Evolutionary conservation across 805 yeast species (phyloP).

Genomic region (Starmera quercuum): DNA sequence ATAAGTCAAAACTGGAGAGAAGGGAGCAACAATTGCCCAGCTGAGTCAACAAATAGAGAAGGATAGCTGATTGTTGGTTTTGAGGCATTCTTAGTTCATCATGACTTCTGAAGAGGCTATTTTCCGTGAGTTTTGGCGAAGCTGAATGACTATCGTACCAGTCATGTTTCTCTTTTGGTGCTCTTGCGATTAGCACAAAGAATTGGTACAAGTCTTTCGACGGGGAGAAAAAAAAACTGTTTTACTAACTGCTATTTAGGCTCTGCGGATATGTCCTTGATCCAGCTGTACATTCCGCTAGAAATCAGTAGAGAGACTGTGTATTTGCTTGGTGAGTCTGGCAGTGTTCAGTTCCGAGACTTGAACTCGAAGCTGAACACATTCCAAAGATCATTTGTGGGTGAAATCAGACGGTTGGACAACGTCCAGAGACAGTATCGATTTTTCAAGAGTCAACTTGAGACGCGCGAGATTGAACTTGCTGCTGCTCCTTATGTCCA

Average conservation of each 20-base stretch:
- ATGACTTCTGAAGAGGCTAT: conserved; percentile 31
- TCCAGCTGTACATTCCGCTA: conserved; percentile 86
- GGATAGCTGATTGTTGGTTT: no score
- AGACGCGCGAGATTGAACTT: conserved; percentile 34
- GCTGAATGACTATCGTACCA: not conserved
- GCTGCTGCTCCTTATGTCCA: conserved; percentile 18
- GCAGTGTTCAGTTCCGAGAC: conserved; percentile 85
- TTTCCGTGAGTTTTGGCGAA: conserved; percentile 25
- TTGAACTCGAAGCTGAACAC: conserved; percentile 73
- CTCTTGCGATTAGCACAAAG: not conserved
- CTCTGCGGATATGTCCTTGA: conserved; percentile 96
- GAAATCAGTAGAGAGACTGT: conserved; percentile 86
- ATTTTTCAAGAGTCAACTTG: conserved; percentile 43
- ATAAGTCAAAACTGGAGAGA: no score
- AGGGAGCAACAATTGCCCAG: no score
- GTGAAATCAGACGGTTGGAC: conserved; percentile 79
- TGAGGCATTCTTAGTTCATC: conserved; percentile 2
- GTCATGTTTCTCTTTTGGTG: not conserved
- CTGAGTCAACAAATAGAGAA: no score
- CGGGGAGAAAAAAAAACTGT: not conserved
- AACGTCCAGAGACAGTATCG: conserved; percentile 81
- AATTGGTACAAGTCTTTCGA: not conserved
- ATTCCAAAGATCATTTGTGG: conserved; percentile 88
- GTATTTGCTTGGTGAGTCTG: conserved; percentile 79
- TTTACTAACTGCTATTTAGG: conserved; percentile 25